Evolutionary conservation across 2,329 filamentous ascomycete genomes (phyloP).

Genomic region (Cercospora zeina): DNA sequence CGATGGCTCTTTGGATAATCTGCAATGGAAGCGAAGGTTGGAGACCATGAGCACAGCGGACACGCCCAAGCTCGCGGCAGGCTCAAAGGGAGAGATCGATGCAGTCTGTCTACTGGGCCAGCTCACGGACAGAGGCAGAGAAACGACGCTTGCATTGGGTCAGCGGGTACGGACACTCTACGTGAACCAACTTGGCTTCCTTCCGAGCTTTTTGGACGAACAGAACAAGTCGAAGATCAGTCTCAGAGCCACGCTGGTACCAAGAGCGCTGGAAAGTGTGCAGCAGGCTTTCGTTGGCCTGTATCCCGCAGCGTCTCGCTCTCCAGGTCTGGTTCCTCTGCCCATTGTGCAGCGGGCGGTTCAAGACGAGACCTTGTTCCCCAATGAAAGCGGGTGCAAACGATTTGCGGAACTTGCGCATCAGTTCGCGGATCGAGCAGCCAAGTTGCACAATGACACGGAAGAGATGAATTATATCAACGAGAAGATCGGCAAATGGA

Average conservation of each 20-base stretch:
- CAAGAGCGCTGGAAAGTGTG: slow-evolving; percentile 52
- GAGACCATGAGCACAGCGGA: slow-evolving; percentile 72
- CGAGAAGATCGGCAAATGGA: slow-evolving; percentile 76
- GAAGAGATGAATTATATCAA: slow-evolving; percentile 83
- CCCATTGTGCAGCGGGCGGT: slow-evolving; percentile 49
- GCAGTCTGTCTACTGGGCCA: slow-evolving; percentile 69
- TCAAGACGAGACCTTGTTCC: slow-evolving; percentile 53
- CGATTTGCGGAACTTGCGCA: slow-evolving; percentile 51
- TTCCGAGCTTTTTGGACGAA: slow-evolving; percentile 47
- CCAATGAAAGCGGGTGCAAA: slow-evolving; percentile 52
- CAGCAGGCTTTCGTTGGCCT: slow-evolving; percentile 54
- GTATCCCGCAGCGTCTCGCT: slow-evolving; percentile 48
- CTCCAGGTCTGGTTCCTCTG: slow-evolving; percentile 46
- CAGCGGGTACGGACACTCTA: slow-evolving; percentile 53
- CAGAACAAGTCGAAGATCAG: slow-evolving; percentile 44
- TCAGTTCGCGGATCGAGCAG: slow-evolving; percentile 51
- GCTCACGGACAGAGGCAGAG: slow-evolving; percentile 52
- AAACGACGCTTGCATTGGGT: slow-evolving; percentile 52
- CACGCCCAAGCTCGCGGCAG: slow-evolving; percentile 65
- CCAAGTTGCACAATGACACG: slow-evolving; percentile 55
- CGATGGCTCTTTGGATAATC: slow-evolving; percentile 58
- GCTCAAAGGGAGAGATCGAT: slow-evolving; percentile 70
- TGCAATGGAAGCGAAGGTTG: slow-evolving; percentile 68
- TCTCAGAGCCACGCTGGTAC: slow-evolving; percentile 52
- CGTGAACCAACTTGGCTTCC: slow-evolving; percentile 52